phyloP scores from a whole-genome alignment of 1,139 yeast species.

The Ashbya aceris region DNA sequence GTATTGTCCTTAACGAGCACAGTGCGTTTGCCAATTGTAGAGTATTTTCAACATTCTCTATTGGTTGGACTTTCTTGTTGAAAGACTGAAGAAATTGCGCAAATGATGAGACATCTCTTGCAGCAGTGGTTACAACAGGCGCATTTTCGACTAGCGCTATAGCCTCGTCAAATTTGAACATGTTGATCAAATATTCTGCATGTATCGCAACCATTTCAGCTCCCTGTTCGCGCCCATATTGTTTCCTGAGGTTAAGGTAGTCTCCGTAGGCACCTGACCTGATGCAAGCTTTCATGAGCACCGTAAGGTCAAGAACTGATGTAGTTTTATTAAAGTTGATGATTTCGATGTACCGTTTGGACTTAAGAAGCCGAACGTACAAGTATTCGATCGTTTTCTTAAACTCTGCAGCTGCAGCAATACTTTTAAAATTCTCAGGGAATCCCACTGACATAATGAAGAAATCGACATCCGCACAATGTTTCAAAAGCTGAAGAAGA shows the following conservation, averaged over 20 bases:
- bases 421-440: constrained; percentile 22
- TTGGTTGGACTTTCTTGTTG: constrained; percentile 7
- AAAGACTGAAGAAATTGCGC: constrained; percentile 22
- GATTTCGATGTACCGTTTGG: constrained; percentile 15
- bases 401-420: constrained; percentile 23
- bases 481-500: constrained; percentile 12
- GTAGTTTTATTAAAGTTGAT: constrained; percentile 17
- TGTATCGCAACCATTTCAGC: constrained; percentile 12
- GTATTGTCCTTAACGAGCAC: constrained; percentile 17
- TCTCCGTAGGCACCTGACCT: constrained; percentile 18
- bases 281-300: constrained; percentile 22
- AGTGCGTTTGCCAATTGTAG: constrained; percentile 26
- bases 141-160: constrained; percentile 13
- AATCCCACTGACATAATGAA: constrained; percentile 19
- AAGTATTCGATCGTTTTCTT: constrained; percentile 19
- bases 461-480: constrained; percentile 8
- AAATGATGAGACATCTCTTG: constrained; percentile 18
- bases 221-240: constrained; percentile 15
- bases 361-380: constrained; percentile 17
- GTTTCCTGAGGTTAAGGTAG: constrained; percentile 14
- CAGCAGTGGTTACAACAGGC: constrained; percentile 11
- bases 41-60: constrained; percentile 18
- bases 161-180: constrained; percentile 17
- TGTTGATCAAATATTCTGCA: constrained; percentile 22
- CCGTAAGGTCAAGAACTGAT: constrained; percentile 20